Evolutionary conservation across 2,329 filamentous ascomycete genomes (phyloP).

Genomic region (Lasiodiplodia citricola): DNA sequence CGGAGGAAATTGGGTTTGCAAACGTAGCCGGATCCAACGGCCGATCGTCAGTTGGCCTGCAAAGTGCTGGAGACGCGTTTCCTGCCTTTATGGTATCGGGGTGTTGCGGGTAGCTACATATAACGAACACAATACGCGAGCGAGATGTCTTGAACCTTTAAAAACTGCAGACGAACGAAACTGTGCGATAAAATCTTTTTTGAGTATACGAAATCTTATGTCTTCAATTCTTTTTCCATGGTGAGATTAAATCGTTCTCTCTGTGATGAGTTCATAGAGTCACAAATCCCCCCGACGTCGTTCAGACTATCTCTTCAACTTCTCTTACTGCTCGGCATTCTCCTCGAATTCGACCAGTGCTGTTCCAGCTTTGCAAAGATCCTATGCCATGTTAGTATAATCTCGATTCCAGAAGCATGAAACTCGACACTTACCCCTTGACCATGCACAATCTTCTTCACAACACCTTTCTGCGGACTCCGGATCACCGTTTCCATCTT

Average conservation of each 20-base stretch:
- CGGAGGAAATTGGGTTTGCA: not conserved
- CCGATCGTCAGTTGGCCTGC: too few relatives aligned
- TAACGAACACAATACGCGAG: not conserved
- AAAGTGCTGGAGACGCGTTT: not conserved
- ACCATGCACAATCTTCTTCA: conserved; percentile 55
- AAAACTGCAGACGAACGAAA: not conserved
- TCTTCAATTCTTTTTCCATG: not conserved
- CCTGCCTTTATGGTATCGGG: not conserved
- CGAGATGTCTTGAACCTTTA: not conserved
- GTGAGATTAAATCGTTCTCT: not conserved
- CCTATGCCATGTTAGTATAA: conserved; percentile 29
- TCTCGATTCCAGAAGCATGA: not conserved
- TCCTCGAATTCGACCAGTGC: conserved; percentile 51
- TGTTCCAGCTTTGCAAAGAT: conserved; percentile 54
- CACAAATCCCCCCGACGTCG: not conserved
- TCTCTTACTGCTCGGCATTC: not conserved
- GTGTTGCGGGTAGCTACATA: not conserved
- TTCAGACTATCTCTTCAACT: not conserved
- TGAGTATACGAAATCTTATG: not conserved
- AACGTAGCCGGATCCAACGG: too few relatives aligned
- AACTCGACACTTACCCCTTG: conserved; percentile 48
- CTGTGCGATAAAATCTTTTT: not conserved
- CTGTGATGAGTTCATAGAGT: not conserved
- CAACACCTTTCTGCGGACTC: conserved; percentile 54
- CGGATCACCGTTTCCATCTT: conserved; percentile 64